These are phyloP conservation scores for Penicillium sp. DNA, from an alignment of 2,329 filamentous ascomycete species.

Conservation along the genomic window DNA sequence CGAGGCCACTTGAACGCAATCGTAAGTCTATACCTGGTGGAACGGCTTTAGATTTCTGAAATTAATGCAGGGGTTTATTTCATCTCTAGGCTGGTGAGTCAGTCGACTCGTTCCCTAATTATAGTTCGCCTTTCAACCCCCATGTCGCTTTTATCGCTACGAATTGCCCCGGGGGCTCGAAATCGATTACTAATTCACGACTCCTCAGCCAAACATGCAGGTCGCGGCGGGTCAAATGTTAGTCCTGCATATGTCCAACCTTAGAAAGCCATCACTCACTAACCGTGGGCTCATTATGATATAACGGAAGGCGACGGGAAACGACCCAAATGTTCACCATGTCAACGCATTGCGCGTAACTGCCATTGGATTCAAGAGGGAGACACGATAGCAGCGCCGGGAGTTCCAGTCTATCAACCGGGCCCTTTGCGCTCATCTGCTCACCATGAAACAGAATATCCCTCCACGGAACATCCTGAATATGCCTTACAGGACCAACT, in stretches of 20 bases:
- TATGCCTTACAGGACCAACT: too few species aligned
- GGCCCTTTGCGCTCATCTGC: not conserved
- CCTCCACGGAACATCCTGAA: not conserved
- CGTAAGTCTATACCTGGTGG: not conserved
- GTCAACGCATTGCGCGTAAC: not conserved
- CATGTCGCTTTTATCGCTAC: not conserved
- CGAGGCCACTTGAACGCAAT: not conserved
- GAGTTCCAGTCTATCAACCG: not conserved
- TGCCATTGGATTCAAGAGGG: slow-evolving; percentile 5
- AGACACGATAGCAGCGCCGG: not conserved
- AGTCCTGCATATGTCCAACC: not conserved
- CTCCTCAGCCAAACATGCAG: slow-evolving; percentile 3
- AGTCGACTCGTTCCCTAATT: not conserved
- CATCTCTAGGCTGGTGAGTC: not conserved
- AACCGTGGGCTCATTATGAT: not conserved
- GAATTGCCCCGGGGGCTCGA: too few species aligned
- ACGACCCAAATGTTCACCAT: slow-evolving; percentile 4
- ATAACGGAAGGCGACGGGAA: slow-evolving; percentile 8
- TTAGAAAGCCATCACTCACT: not conserved
- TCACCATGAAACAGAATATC: not conserved
- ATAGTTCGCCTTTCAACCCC: not conserved
- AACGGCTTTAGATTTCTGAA: not conserved
- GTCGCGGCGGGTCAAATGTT: slow-evolving; percentile 9
- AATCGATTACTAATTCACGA: not conserved
- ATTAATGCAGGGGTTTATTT: not conserved